Evolutionary conservation across 768 basidiomycete genomes (phyloP).

Genomic region (Trametes elegans): DNA sequence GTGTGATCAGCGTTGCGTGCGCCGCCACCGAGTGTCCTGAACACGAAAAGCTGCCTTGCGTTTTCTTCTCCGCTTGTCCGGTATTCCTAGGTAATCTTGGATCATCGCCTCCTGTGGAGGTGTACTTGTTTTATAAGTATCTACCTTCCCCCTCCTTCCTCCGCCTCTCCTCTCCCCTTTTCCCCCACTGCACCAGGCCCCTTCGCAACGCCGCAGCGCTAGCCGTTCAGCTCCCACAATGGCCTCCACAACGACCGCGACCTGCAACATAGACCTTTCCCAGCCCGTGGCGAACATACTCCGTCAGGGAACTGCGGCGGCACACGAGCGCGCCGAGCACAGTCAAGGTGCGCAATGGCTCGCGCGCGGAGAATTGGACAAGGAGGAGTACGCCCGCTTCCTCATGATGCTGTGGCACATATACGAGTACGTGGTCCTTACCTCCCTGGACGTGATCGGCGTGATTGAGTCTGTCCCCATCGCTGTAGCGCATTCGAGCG

Average conservation of each 20-base stretch:
- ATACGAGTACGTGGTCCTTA: slow-evolving; percentile 58
- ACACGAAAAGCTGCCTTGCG: not conserved
- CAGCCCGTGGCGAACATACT: slow-evolving; percentile 38
- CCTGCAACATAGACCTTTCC: slow-evolving; percentile 25
- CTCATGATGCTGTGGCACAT: slow-evolving; percentile 79
- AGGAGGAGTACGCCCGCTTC: slow-evolving; percentile 66
- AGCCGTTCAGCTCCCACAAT: not conserved
- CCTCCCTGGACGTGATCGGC: not conserved
- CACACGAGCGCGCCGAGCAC: slow-evolving; percentile 58
- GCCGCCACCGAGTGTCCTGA: not conserved
- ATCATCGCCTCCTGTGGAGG: slow-evolving; percentile 20
- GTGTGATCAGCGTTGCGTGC: slow-evolving; percentile 9
- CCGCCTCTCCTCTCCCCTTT: not conserved
- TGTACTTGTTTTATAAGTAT: not conserved
- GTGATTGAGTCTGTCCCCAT: not conserved
- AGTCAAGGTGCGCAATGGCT: slow-evolving; percentile 57
- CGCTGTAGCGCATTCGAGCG: slow-evolving; percentile 56
- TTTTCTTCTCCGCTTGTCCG: not conserved
- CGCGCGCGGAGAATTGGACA: slow-evolving; percentile 54
- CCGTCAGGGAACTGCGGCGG: slow-evolving; percentile 38
- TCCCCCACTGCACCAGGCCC: too few species aligned
- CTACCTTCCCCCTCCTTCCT: not conserved
- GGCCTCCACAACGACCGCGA: not conserved
- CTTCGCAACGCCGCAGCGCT: not conserved
- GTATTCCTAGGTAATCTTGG: not conserved